Base-by-base conservation (phyloP, 2,329 filamentous ascomycete species). In the Exophiala aquamarina region DNA sequence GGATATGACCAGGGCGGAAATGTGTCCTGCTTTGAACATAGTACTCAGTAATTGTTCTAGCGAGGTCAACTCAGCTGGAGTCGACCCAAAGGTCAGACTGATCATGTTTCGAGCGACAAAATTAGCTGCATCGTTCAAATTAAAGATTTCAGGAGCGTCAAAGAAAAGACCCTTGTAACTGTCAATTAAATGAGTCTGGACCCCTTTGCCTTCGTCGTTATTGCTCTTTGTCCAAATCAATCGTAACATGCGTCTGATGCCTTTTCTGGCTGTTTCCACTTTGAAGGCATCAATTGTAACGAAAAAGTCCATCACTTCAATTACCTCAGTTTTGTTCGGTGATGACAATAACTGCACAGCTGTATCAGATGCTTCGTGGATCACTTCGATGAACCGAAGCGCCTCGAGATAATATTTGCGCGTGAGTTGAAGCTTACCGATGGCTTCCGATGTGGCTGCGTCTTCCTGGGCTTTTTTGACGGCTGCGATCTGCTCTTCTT, bases 161-260 rank as follows among this genome's bases (percentile, higher is more conserved):
- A 98, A 98, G 70, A 97, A 98, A 1, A 98, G 80, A 15, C 89
- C 84, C 64, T 87, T 93, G 74, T 98, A 98, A 67, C 89, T 95
- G 59, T 98, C 93, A 57, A 98, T 95, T 21, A 98, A 77, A 68
- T 98, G 93, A 2, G 87, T 88, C 65, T 98, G 94, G 2, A 98
- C 91, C 46, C 93, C 93, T 71, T 97, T 98, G 61, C 94, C 93
- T 75, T 98, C 94, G 62, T 98, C 93, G 61, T 90, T 97, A 70
- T 97, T 98, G 59, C 93, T 92, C 71, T 98, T 98, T 55, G 93
- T 98, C 93, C 93, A 98, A 66, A 98, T 98, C 15, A 98, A 77
- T 43, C 92, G 85, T 54, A 98, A 77, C 93, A 98, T 98, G 47
- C 90, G 86, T 49, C 92, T 82, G 62, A 98, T 97, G 47, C 94